phyloP scores from a whole-genome alignment of 331 rosid genomes.

The Malus hybrid region DNA sequence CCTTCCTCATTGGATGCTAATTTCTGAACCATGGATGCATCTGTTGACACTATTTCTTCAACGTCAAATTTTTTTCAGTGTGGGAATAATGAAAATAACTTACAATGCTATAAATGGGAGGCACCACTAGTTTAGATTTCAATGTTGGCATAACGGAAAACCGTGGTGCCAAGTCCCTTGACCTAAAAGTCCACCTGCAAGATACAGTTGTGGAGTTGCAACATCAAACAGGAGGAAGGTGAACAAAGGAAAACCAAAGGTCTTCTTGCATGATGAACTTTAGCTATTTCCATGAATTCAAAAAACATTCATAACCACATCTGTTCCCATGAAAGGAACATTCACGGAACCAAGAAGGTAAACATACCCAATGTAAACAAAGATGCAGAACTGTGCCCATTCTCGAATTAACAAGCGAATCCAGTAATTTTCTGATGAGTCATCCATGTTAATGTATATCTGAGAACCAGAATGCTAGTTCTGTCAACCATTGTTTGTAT shows the following conservation, averaged over 20 bases:
- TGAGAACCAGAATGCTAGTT: conserved; percentile 19
- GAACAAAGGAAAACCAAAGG: not conserved
- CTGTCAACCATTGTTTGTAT: not conserved
- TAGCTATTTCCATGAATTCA: not conserved
- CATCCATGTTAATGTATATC: conserved; percentile 72
- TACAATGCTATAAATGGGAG: conserved; percentile 87
- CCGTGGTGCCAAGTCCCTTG: conserved; percentile 75
- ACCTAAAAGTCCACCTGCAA: conserved; percentile 88
- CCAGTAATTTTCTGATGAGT: conserved; percentile 74
- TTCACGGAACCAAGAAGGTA: not conserved
- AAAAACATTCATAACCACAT: not conserved
- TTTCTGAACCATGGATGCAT: not conserved
- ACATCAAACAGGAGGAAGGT: not conserved
- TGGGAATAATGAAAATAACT: conserved; percentile 11
- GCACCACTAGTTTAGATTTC: conserved; percentile 46
- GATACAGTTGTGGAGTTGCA: conserved; percentile 11
- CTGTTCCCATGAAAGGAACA: not conserved
- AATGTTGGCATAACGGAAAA: conserved; percentile 80
- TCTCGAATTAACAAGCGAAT: conserved; percentile 79
- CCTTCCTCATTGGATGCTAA: not conserved
- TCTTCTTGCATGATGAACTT: not conserved
- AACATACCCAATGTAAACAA: conserved; percentile 82
- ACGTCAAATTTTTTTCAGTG: not conserved
- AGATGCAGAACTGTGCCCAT: conserved; percentile 83
- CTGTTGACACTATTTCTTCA: not conserved